Conservation (phyloP, 23 red algal species). For the Gracilaria vermiculophylla region DNA sequence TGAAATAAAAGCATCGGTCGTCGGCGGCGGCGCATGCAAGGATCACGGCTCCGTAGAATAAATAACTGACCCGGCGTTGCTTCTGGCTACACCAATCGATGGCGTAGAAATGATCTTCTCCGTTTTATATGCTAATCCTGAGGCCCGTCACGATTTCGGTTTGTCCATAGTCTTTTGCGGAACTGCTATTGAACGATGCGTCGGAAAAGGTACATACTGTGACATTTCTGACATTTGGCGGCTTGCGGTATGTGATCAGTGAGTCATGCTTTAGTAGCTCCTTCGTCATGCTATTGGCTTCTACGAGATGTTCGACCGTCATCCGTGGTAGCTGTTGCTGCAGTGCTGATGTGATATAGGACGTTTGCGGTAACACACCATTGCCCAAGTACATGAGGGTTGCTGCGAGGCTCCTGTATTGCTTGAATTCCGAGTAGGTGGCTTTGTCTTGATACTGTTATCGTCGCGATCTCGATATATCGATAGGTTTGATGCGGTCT, state of each 20-base stretch:
- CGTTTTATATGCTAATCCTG: not conserved
- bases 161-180: not conserved
- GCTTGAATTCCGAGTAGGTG: not conserved
- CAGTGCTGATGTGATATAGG: not conserved
- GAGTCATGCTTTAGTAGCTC: not conserved
- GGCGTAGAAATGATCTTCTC: not conserved
- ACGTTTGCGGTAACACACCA: slow-evolving; percentile 17
- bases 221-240: not conserved
- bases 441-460: not conserved
- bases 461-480: not conserved
- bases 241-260: not conserved
- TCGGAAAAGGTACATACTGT: not conserved
- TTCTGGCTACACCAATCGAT: not conserved
- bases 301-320: not conserved
- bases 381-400: not conserved
- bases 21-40: not conserved
- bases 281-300: not conserved
- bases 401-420: not conserved
- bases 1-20: not conserved
- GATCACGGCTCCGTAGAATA: not conserved
- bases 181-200: not conserved
- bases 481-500: not conserved
- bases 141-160: not conserved
- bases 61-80: not conserved
- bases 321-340: not conserved